These are phyloP conservation scores for Coemansia sp. DNA, from an alignment of 371 early-diverging fungal genomes.

Conservation along the genomic window DNA sequence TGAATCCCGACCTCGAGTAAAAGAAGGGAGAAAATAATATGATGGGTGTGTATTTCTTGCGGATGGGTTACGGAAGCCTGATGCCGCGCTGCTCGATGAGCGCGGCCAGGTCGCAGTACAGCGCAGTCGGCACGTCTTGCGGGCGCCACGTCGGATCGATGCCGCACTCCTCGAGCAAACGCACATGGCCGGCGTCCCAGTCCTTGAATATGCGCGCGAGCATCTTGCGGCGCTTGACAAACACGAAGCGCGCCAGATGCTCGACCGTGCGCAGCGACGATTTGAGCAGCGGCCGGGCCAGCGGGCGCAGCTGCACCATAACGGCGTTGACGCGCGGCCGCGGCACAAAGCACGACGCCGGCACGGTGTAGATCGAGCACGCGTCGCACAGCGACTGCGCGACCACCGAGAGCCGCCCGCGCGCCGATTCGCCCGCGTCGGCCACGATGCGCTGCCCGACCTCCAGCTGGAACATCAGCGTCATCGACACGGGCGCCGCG, in stretches of 20 bases:
- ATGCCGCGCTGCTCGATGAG: slow-evolving; percentile 46
- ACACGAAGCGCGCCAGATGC: slow-evolving; percentile 63
- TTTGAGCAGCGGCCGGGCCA: slow-evolving; percentile 50
- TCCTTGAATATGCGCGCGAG: slow-evolving; percentile 65
- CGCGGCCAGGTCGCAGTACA: slow-evolving; percentile 57
- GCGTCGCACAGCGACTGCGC: slow-evolving; percentile 71
- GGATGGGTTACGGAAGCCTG: slow-evolving; percentile 18
- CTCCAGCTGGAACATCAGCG: slow-evolving; percentile 86
- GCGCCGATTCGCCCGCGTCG: slow-evolving; percentile 52
- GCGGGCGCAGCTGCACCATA: slow-evolving; percentile 67
- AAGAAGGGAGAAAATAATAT: too few relatives aligned
- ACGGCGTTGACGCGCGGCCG: slow-evolving; percentile 75
- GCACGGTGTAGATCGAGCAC: slow-evolving; percentile 62
- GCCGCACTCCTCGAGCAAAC: slow-evolving; percentile 54
- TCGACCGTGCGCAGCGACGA: slow-evolving; percentile 59
- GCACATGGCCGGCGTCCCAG: slow-evolving; percentile 42
- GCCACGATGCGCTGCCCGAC: slow-evolving; percentile 76
- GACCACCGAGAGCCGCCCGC: slow-evolving; percentile 74
- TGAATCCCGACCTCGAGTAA: slow-evolving; percentile 50
- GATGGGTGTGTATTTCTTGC: too few relatives aligned
- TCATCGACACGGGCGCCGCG: slow-evolving; percentile 60
- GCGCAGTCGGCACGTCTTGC: slow-evolving; percentile 59
- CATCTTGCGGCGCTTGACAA: slow-evolving; percentile 73
- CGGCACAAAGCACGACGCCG: slow-evolving; percentile 68
- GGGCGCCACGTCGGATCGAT: slow-evolving; percentile 60